Evolutionary conservation across 2,329 filamentous ascomycete genomes (phyloP), one percentile per base, ranked within the genome.

Genomic region (Tolypocladium endophyticum): DNA sequence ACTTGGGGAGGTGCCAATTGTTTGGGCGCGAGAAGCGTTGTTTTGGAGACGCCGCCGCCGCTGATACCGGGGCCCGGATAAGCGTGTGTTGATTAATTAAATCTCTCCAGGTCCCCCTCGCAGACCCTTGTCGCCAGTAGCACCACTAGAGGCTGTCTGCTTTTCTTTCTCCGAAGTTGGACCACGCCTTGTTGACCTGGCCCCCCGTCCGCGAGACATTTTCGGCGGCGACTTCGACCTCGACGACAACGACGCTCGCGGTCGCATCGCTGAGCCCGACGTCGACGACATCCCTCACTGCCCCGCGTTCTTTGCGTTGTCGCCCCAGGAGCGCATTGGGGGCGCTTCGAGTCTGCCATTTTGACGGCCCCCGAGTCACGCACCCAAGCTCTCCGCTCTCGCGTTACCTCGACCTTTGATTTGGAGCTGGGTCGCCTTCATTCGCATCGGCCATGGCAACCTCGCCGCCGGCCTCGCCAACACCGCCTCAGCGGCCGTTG

Each of bases 381-480:
- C 50, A 20, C 8, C 30, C 50, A 14, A 54, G 4, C 3, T 33
- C 30, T 23, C 20, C 20, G 12, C 30, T 33, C 50, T 36, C 12
- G 9, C 23, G n/a, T 36, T n/a, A 5, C 50, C 23, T 54, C 30
- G 9, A n/a, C 28, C 11, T 35, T 30, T 14, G 3, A 36, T 36
- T 33, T 3, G 3, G 30, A 35, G 50, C 30, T 58, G 38, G 45
- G 23, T 50, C 47, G 25, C n/a, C 20, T 39, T 60, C 57, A 35
- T 57, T 61, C 62, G 63, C 67, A 60, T 64, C 62, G 66, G 68
- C 66, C 66, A 89, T 89, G 86, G 83, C 85, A 69, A 80, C 79
- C 73, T 89, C 87, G 73, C 87, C 87, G 74, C 88, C 88, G 71
- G 80, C 77, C 62, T 91, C 88, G 71, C 87, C 80, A 70, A 75